Percentiles rank a stretch among this genome's conserved stretches.
phyloP scores from a whole-genome alignment of 495 filamentous ascomycete species.

The Penicillium lagena region DNA sequence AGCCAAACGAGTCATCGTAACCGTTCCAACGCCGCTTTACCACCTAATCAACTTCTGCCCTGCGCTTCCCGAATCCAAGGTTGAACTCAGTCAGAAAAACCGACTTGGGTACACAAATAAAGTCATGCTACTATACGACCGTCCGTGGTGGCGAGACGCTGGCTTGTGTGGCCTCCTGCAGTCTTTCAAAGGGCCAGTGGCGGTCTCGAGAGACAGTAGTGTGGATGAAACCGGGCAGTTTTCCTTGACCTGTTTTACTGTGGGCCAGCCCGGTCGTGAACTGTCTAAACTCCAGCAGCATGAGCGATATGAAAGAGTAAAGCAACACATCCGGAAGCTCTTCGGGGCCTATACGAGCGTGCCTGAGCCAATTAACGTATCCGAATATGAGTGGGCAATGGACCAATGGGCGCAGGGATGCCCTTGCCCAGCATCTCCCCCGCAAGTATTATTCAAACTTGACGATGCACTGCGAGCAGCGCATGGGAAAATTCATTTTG shows the following conservation, averaged over 20 bases:
- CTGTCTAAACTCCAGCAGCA: slow-evolving; percentile 6
- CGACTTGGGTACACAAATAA: slow-evolving; percentile 22
- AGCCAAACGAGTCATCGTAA: slow-evolving; percentile 25
- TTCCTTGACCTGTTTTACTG: slow-evolving; percentile 29
- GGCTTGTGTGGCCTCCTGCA: slow-evolving; percentile 19
- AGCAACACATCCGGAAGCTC: neutral
- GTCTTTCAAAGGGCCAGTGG: slow-evolving; percentile 15
- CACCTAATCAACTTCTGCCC: slow-evolving; percentile 21
- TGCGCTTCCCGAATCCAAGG: slow-evolving; percentile 12
- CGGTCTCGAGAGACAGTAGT: slow-evolving; percentile 25
- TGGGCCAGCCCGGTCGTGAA: slow-evolving; percentile 14
- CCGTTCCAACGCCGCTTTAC: slow-evolving; percentile 24
- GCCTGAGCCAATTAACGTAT: neutral
- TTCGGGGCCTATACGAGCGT: neutral
- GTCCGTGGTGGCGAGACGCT: slow-evolving; percentile 31
- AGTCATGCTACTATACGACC: slow-evolving; percentile 19
- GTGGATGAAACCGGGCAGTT: slow-evolving; percentile 17
- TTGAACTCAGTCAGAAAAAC: slow-evolving; percentile 4
- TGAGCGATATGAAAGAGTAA: neutral
- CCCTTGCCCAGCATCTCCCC: neutral
- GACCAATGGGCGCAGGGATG: neutral
- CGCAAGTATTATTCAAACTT: neutral
- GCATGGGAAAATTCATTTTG: slow-evolving; percentile 31
- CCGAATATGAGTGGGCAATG: slow-evolving; percentile 1
- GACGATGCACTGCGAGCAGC: neutral